Evolutionary conservation across 2,329 filamentous ascomycete species (phyloP), one percentile per base, ranked within the genome.

Genomic region (Thelonectria discophora): DNA sequence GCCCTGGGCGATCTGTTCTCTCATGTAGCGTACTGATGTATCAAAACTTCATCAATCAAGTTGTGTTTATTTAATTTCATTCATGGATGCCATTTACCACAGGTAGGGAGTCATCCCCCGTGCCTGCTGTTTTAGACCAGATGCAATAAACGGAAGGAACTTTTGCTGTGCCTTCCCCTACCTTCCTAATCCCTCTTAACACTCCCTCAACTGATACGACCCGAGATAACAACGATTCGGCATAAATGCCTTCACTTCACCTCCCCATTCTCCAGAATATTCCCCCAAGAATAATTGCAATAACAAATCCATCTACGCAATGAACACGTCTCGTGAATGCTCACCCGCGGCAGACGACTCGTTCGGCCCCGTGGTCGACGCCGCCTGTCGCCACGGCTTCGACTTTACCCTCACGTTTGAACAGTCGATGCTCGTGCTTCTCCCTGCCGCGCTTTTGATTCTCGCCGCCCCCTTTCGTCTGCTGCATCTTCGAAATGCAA

Each of bases 331-430:
- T 5, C 55, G 53, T 13, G 30, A 64, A 2, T 74, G 71, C 63
- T 37, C 61, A 30, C 53, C 60, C 12, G 64, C 68, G 37, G 60
- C 68, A n/a, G 72, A 73, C 27, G 67, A 64, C 10, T 66, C 65
- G 17, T 73, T 73, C 37, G 72, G 72, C 3, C 72, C 72, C 3
- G 52, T 73, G 9, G 57, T 73, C 21, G 58, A 49, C 17, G 45
- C 60, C 11, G 51, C 64, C 45, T 78, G 79, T 17, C 78, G 79
- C 18, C 74, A 78, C 40, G 72, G 79, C 15, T 81, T 82, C 56
- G 84, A 87, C 69, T 81, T 85, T 48, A 82, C 80, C 3, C 71
- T 86, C 13, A 78, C 81, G n/a, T 77, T 86, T 48, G 75, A 79
- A 62, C 74, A 78, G 21, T 74, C 71, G 30, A 65, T 78, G 48